Evolutionary conservation across 2,329 filamentous ascomycete genomes (phyloP), one percentile per base, ranked within the genome.

Genomic region (Ploettnerulaceae sp.): DNA sequence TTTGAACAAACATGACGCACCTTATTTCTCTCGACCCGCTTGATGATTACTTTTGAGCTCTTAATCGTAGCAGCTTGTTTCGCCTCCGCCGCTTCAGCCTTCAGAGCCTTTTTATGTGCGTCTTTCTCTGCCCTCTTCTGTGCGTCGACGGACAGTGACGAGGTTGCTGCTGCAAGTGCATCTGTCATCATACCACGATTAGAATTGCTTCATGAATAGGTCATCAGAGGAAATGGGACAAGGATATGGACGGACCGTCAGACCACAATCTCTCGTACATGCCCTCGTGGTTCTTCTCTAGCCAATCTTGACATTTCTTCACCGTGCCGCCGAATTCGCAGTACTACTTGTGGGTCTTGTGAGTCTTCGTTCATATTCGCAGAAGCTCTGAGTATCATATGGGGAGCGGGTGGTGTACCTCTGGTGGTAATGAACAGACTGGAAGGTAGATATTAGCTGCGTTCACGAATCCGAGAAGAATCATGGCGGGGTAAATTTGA

Each of bases 261-360:
- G 89, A 95, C 77, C 95, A 96, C 68, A 98, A 77, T 60, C 74
- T 73, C 52, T 78, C 69, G 69, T 95, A 94, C 66, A 96, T 71
- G 36, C 77, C 74, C 3, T 82, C 78, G 60, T 95, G 77, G 56
- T 81, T 76, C 55, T 82, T 79, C 62, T 88, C 73, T 15, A 98
- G 81, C 93, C 93, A 98, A 67, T 97, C 90, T 68, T 91, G 86
- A 72, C 93, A 98, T 72, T 96, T 98, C 71, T 89, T 95, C 18
- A 86, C 84, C 29, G 90, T 97, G 56, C 90, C 91, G 64, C 93
- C 93, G 69, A 96, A 97, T 71, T 98, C 93, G 74, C 93, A 98
- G 72, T 96, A 98, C 93, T 97, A 71, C 57, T 68, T 62, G 47
- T 52, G 48, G 53, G 18, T 47, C 38, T 53, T 14, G 39, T 58